phyloP scores from a whole-genome alignment of 2,329 filamentous ascomycete species.

The Bisporella sp. region DNA sequence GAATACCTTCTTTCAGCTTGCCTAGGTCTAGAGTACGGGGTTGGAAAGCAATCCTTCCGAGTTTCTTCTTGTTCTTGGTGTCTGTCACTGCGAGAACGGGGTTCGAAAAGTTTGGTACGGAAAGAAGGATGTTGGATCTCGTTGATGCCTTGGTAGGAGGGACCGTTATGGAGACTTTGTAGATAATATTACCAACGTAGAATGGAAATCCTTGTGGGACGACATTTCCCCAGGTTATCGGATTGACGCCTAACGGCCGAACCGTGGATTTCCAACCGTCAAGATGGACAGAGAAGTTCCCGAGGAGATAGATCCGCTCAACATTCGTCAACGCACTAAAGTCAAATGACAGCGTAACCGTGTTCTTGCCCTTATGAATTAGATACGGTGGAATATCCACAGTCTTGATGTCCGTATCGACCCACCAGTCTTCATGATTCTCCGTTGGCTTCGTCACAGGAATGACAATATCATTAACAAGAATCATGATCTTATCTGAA shows the following conservation, averaged over 20 bases:
- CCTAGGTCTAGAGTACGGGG: constrained; percentile 18
- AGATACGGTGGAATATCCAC: constrained; percentile 13
- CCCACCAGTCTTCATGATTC: constrained; percentile 20
- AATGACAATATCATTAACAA: constrained; percentile 14
- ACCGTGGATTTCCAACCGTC: constrained; percentile 5
- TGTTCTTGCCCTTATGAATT: constrained; percentile 20
- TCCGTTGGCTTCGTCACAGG: not conserved
- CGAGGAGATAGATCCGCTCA: constrained; percentile 26
- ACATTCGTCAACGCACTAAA: constrained; percentile 26
- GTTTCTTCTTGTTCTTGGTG: constrained; percentile 1
- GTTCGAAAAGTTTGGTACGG: constrained; percentile 17
- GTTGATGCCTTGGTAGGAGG: not conserved
- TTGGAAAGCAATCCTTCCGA: constrained; percentile 21
- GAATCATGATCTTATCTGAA: constrained; percentile 15
- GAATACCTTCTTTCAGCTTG: constrained; percentile 6
- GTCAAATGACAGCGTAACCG: constrained; percentile 18
- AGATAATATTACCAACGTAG: constrained; percentile 24
- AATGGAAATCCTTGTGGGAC: constrained; percentile 23
- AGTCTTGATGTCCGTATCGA: constrained; percentile 26
- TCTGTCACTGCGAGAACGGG: constrained; percentile 18
- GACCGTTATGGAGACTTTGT: constrained; percentile 12
- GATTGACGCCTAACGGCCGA: constrained; percentile 1
- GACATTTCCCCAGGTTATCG: constrained; percentile 22
- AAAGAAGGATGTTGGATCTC: constrained; percentile 6
- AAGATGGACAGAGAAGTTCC: constrained; percentile 21